A percentile compares a stretch with the other conserved stretches of the same genome.
Evolutionary conservation across 495 filamentous ascomycete genomes (phyloP).

Genomic region (Trichoderma virens): DNA sequence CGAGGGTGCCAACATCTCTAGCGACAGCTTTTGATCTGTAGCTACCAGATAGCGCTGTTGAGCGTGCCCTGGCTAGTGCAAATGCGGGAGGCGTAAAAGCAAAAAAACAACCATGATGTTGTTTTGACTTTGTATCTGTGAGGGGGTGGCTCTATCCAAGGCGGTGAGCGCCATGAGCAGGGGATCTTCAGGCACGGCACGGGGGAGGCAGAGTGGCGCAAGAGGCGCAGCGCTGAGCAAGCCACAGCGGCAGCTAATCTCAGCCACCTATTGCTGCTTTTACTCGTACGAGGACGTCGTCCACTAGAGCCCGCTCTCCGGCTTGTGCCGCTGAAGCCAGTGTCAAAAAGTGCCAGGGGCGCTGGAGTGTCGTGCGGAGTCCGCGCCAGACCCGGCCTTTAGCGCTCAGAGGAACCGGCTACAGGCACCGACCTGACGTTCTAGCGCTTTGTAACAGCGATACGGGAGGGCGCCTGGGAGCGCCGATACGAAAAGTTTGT

Average conservation of each 20-base stretch:
- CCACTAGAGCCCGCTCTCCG: background rate
- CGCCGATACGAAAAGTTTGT: background rate
- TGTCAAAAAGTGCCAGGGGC: constrained; percentile 4
- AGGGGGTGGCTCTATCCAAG: background rate
- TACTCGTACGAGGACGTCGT: background rate
- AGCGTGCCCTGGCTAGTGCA: background rate
- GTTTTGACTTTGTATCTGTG: background rate
- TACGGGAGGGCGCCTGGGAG: background rate
- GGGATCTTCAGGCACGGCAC: constrained; percentile 8
- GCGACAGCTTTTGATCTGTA: background rate
- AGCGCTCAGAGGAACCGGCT: background rate
- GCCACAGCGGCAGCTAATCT: constrained; percentile 7
- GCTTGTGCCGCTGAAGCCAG: background rate
- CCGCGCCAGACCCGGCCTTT: background rate
- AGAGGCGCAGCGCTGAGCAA: background rate
- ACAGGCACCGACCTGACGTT: background rate
- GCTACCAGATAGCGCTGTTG: background rate
- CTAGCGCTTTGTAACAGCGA: background rate
- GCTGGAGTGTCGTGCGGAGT: too few species aligned
- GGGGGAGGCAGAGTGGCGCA: background rate
- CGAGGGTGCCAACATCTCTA: background rate
- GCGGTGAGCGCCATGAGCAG: background rate
- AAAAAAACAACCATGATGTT: background rate
- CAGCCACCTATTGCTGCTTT: background rate
- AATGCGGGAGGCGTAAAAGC: background rate